Evolutionary conservation across 768 basidiomycete species (phyloP), one percentile per base, ranked within the genome.

Genomic region (Tulasnella sp.): DNA sequence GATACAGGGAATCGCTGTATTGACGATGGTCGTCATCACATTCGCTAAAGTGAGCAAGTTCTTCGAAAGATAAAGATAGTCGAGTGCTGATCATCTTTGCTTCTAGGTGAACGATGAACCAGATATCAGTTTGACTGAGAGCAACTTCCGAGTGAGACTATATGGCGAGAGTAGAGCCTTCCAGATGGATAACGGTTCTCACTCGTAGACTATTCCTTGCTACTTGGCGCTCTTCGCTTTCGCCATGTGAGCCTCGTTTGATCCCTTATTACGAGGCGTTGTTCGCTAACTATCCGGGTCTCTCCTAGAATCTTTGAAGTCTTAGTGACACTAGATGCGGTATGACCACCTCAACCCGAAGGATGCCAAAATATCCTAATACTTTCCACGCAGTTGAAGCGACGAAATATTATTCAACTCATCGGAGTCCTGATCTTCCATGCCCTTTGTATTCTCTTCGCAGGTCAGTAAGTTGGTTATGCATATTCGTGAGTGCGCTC

Each of bases 181-280:
- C 15, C 5, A 38, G 15, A 15, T 5, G 34, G 15, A 38, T 38
- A 38, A 38, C 34, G 7, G 34, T 38, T 7, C 15, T 38, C 15
- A 61, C 2, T n/a, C 25, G 8, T 52, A 87, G 84, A 90, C 88
- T 11, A 68, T 90, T 54, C 83, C 87, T 62, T 90, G 88, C 70
- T 92, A 90, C 68, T 80, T 92, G 4, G 86, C 86, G 2, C 74
- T 92, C 5, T 92, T 90, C 68, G 82, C 83, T 24, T 74, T 92
- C 9, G 89, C 85, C 59, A 87, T 87, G 88, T 89, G 68, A 52
- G 79, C 71, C 38, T 41, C 53, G 15, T 49, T 34, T 49, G 43
- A 30, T 41, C 27, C n/a, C 53, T 38, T 53, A 19, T 25, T 22
- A 31, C 42, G 31, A 27, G 17, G 59, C 21, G 31, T 25, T 24